Percentiles rank a stretch among this genome's conserved stretches.
Evolutionary conservation across 768 basidiomycete genomes (phyloP).

Genomic region (Tephrocybe sp.): DNA sequence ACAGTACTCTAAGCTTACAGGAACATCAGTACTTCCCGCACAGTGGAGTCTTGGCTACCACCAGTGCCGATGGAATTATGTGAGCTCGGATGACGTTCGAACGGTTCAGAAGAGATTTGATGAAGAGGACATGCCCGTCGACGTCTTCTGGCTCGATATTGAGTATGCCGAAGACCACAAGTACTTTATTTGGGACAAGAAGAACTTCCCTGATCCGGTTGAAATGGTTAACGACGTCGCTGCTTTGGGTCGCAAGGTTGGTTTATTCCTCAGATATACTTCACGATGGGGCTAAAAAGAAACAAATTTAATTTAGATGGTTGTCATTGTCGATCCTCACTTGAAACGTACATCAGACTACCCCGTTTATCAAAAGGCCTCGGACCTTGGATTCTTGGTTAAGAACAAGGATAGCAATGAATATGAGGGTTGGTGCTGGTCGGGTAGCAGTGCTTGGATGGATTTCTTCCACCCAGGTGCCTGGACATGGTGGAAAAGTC

Average conservation of each 20-base stretch:
- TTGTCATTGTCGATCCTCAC: constrained; percentile 96
- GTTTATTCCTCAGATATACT: neutral
- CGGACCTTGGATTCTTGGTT: constrained; percentile 77
- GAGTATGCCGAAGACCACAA: constrained; percentile 93
- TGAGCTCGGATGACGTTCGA: constrained; percentile 84
- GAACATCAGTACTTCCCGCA: constrained; percentile 83
- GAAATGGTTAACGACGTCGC: constrained; percentile 92
- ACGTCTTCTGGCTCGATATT: constrained; percentile 97
- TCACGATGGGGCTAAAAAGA: neutral
- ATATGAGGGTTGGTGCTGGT: constrained; percentile 99
- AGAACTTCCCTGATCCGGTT: constrained; percentile 90
- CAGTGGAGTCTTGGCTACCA: constrained; percentile 93
- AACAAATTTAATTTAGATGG: constrained; percentile 66
- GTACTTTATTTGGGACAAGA: constrained; percentile 96
- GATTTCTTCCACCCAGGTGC: constrained; percentile 92
- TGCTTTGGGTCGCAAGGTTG: constrained; percentile 79
- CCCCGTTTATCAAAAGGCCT: constrained; percentile 82
- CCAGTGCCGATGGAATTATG: constrained; percentile 98
- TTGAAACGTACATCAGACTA: constrained; percentile 79
- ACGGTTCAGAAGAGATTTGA: constrained; percentile 87
- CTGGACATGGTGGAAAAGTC: constrained; percentile 87
- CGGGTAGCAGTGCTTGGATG: constrained; percentile 93
- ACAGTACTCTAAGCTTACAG: constrained; percentile 85
- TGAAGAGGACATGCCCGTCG: constrained; percentile 91
- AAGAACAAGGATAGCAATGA: constrained; percentile 81